Evolutionary conservation across 495 filamentous ascomycete genomes (phyloP), one percentile per base, ranked within the genome.

Genomic region (Penicillium samsonianum): DNA sequence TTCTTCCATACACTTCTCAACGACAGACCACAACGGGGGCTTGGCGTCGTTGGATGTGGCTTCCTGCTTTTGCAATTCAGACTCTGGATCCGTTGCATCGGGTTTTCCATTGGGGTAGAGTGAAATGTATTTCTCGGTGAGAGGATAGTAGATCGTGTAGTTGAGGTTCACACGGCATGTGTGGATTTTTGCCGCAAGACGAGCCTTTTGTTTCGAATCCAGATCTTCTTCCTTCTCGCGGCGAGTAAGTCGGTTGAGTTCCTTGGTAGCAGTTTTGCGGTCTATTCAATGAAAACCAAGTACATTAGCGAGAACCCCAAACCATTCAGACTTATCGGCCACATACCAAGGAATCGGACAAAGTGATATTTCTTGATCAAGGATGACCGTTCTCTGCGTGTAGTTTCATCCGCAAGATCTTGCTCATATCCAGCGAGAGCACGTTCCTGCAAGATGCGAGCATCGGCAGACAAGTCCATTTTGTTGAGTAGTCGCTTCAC

Each of bases 281-380:
- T 96, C 93, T 95, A 63, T 17, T 51, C 17, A 37, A 51, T 10
- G 4, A n/a, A 17, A 33, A 50, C n/a, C 31, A 20, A 2, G 5
- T 26, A 12, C 10, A 25, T 62, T 56, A 58, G 37, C 43, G 56
- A 14, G 43, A 37, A 5, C 23, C 42, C 16, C 3, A 46, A 30
- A 45, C 23, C 35, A 53, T 42, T 17, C n/a, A 44, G 42, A 51
- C 1, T 2, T 26, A 25, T 59, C 50, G 51, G 10, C 1, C 16
- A 64, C 67, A 49, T 69, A 78, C 74, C 92, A 82, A 81, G 88
- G 90, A 98, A 98, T 47, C 94, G 80, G 23, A 97, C 89, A 83
- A 94, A 96, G 68, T 96, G 93, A 67, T 96, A 98, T 64, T 85
- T 91, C 67, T 80, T 82, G 48, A 93, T 92, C 82, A 96, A 88